Evolutionary conservation across 2,329 filamentous ascomycete species (phyloP), one percentile per base, ranked within the genome.

Genomic region (Ilyonectria destructans): DNA sequence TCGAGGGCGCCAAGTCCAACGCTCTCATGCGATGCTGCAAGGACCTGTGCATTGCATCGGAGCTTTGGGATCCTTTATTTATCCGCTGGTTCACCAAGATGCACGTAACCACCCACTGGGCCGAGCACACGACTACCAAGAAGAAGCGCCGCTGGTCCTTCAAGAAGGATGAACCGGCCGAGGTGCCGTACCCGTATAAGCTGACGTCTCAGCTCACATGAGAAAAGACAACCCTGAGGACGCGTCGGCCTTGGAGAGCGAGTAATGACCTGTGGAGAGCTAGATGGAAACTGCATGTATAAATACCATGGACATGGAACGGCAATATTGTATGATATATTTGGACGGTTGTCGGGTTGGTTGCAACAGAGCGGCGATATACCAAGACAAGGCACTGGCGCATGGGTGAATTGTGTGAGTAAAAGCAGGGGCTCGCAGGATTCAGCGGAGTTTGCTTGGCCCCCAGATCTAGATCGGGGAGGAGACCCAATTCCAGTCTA

Each of bases 11-110:
- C 87, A 98, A 98, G 83, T 97, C 95, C 70, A 99, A 99, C 80
- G 96, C 96, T 13, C 87, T 99, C 73, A 97, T 98, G 91, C 93
- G 96, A 66, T 98, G 96, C 88, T 98, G 96, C 86, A 99, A 99
- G 85, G 96, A 99, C 81, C 85, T 99, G 35, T 96, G 96, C 40
- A 93, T 99, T 72, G 96, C 94, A 1, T 95, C 92, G 71, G 96
- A 99, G 83, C 88, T 99, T 21, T 99, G 96, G 96, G 96, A 99
- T 83, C 96, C 96, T 40, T 86, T 93, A 62, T 99, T 93, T 84
- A 94, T 98, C 72, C 90, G 93, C 75, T 89, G 88, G 75, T 99
- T 94, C 84, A 93, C 93, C 86, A 90, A 90, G 75, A 84, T 91
- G 74, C 84, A 93, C 78, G 91, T 91, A 90, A 91, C 75, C 93